Evolutionary conservation across 495 filamentous ascomycete species (phyloP), one percentile per base, ranked within the genome.

Genomic region (Parmelia sp.): DNA sequence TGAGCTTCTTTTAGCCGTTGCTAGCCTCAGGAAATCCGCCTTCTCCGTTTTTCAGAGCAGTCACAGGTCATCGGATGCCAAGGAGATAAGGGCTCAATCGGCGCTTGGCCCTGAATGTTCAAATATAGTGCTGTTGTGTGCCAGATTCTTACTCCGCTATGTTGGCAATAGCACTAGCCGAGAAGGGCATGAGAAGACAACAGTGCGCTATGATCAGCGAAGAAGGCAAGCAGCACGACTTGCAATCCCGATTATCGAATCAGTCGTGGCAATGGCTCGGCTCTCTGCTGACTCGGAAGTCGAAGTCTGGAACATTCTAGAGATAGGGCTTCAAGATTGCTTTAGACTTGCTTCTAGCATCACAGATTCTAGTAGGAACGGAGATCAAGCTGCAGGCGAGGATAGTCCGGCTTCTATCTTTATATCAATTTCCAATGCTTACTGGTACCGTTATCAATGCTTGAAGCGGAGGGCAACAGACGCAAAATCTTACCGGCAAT

Each of bases 371-470:
- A 58, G 69, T 29, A 27, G 60, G 37, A 66, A 76, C 25, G 42
- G 65, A 12, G 36, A 47, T 17, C 47, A 60, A 10, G 58, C 64
- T 17, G 71, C 78, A 23, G 65, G 65, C 35, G 71, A 70, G 17
- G 62, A 63, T 10, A 73, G 36, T 9, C 27, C 23, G n/a, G 19
- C 39, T 53, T 62, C 49, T 21, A 37, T 37, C 25, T 72, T 83
- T 58, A 78, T 85, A 33, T 82, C 86, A 71, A 78, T 96, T 36
- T 94, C 91, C 0, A 90, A 92, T 71, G 76, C 91, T 21, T 92
- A 91, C 71, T 94, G 89, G 79, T 78, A 85, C 27, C 82, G 86
- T 29, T 82, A 84, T 61, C 70, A 82, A 44, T 79, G 82, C 64
- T 73, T 79, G 21, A 80, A 78, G 63, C 77, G 80, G 61, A 60